Evolutionary conservation across 1,139 yeast species (phyloP), one percentile per base, ranked within the genome.

Genomic region (Debaryomyces subglobosus): DNA sequence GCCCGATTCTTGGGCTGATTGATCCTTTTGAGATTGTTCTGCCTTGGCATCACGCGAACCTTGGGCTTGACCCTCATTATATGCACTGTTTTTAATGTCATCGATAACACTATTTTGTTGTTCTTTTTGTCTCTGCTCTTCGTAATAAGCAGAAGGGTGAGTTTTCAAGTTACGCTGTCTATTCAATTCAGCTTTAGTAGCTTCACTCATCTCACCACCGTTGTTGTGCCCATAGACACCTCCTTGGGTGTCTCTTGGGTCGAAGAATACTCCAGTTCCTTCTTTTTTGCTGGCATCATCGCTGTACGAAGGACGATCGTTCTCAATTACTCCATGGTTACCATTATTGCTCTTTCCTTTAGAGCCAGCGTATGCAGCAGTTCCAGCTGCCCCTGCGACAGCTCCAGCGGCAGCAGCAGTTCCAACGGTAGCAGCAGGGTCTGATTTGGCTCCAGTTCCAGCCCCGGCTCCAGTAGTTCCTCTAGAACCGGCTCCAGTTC

Each of bases 171-270:
- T 46, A 25, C 59, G 60, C 15, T 59, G 51, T 20, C 52, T 52
- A 27, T 56, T 56, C 43, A 66, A 57, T 35, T 59, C 51, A 16
- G 69, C 72, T 37, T 56, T 58, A 4, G 73, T 69, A 37, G 72
- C 72, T 46, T 67, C 72, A 5, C 53, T 43, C 36, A 51, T 48
- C 20, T 51, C 48, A 8, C 38, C 40, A 5, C 35, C 41, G 33
- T 48, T 51, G 24, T 46, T 47, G 38, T 46, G 33, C 33, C 63
- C 60, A 49, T 65, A 65, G 39, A 58, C 50, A 13, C 72, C 71
- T 20, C 71, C 73, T 47, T 68, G 72, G 33, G 75, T 68, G 52
- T 70, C 75, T 52, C 55, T 64, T 8, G 77, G 76, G 48, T 71
- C 68, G 49, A 62, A 72, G 51, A 60, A 72, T 43, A 57, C 57